These are phyloP conservation scores for Bothriochloa decipiens DNA, from an alignment of 176 grass and related monocot genomes.

Conservation along the genomic window DNA sequence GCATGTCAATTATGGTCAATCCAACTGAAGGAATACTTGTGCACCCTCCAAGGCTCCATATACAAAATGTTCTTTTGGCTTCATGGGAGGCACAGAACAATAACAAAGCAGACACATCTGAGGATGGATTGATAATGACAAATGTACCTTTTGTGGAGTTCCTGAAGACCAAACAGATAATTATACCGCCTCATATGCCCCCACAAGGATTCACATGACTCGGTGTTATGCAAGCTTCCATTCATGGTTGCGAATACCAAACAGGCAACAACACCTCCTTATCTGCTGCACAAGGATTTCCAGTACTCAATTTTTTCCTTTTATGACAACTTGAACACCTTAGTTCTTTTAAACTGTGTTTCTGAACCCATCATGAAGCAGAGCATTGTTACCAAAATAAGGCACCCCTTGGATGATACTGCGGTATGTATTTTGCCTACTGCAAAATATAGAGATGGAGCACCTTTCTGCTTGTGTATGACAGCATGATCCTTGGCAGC, in stretches of 20 bases:
- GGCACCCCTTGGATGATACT: neutral
- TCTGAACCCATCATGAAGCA: neutral
- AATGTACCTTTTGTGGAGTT: neutral
- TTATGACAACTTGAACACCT: constrained; percentile 2
- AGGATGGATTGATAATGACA: constrained; percentile 26
- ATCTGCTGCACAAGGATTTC: constrained; percentile 13
- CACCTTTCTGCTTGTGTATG: neutral
- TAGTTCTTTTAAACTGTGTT: constrained; percentile 8
- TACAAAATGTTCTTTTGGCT: constrained; percentile 3
- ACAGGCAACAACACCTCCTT: neutral
- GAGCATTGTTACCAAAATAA: neutral
- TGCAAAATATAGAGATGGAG: neutral
- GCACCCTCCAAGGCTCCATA: constrained; percentile 6
- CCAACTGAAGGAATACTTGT: constrained; percentile 21
- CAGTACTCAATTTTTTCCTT: neutral
- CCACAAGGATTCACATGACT: neutral
- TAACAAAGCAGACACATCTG: neutral
- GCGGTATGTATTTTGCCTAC: neutral
- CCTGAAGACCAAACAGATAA: constrained; percentile 2
- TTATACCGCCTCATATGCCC: neutral
- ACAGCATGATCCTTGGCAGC: constrained; percentile 9
- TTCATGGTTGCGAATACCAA: constrained; percentile 19
- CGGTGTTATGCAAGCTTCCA: neutral
- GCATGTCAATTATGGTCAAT: constrained; percentile 27
- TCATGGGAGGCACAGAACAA: neutral